Percentiles rank a stretch among this genome's conserved stretches.
Conservation (phyloP, 768 basidiomycete species). For the Austroboletus festivus region DNA sequence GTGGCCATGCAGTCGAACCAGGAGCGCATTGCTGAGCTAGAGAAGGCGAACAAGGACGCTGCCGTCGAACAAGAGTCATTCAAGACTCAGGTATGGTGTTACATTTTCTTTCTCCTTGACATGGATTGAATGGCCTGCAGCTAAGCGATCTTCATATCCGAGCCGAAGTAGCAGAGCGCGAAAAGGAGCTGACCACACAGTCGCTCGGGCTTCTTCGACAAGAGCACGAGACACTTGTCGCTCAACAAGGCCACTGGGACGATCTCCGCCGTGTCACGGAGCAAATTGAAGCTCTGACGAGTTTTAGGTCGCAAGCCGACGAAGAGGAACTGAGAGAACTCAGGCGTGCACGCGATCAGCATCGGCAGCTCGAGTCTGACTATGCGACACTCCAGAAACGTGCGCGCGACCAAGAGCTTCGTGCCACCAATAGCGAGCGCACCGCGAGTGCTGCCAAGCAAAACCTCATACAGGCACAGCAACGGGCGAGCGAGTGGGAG, state of each 20-base stretch:
- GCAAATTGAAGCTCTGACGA: slow-evolving; percentile 67
- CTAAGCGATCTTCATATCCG: slow-evolving; percentile 59
- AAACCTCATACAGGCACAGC: slow-evolving; percentile 67
- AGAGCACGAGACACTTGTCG: slow-evolving; percentile 55
- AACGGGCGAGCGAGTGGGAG: slow-evolving; percentile 81
- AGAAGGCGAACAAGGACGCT: slow-evolving; percentile 56
- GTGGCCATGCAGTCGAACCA: slow-evolving; percentile 58
- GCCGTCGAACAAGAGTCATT: slow-evolving; percentile 53
- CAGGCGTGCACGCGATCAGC: slow-evolving; percentile 57
- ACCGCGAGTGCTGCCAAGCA: slow-evolving; percentile 55
- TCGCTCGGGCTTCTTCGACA: slow-evolving; percentile 51
- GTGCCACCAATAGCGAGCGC: slow-evolving; percentile 58
- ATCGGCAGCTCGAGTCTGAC: slow-evolving; percentile 62
- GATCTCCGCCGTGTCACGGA: slow-evolving; percentile 65
- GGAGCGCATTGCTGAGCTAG: slow-evolving; percentile 58
- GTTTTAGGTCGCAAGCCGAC: slow-evolving; percentile 58
- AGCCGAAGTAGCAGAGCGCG: slow-evolving; percentile 52
- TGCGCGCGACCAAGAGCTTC: slow-evolving; percentile 67
- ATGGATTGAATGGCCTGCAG: slow-evolving; percentile 33
- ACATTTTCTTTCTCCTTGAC: background rate
- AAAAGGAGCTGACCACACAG: slow-evolving; percentile 56
- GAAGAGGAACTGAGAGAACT: slow-evolving; percentile 74
- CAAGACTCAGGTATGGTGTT: slow-evolving; percentile 54
- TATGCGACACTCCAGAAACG: slow-evolving; percentile 66
- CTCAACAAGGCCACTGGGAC: slow-evolving; percentile 79